Conservation (phyloP, 129 eudicot genomes). For the Lactuca saligna region DNA sequence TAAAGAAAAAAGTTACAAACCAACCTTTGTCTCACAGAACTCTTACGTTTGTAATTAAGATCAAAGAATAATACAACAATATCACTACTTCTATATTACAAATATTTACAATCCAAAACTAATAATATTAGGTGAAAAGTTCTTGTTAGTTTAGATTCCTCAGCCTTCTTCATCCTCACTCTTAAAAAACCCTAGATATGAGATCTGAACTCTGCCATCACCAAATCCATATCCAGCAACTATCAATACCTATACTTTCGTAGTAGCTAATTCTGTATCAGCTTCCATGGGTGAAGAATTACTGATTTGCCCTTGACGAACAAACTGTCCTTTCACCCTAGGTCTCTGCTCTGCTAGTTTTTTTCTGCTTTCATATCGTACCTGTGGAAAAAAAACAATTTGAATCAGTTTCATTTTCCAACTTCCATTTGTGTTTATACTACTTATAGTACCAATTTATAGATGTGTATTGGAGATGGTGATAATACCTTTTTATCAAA, state of each 20-base stretch:
- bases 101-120: conserved; percentile 31
- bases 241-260: conserved; percentile 17
- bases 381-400: conserved; percentile 35
- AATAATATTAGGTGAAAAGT: not conserved
- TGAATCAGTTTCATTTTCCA: not conserved
- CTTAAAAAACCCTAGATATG: not conserved
- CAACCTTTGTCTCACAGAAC: not conserved
- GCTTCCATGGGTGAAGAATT: conserved; percentile 51
- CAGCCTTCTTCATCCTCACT: conserved; percentile 1
- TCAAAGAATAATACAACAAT: conserved; percentile 26
- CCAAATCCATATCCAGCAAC: not conserved
- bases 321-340: conserved; percentile 94
- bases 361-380: conserved; percentile 88
- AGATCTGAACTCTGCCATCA: conserved; percentile 4
- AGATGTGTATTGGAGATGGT: not conserved
- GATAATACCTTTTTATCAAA: conserved; percentile 75
- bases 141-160: conserved; percentile 36
- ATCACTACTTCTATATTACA: conserved; percentile 26
- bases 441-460: not conserved
- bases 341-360: conserved; percentile 97
- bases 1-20: conserved; percentile 3
- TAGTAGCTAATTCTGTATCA: conserved; percentile 29
- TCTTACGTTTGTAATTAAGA: not conserved
- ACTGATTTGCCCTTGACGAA: conserved; percentile 59
- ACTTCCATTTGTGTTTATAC: too few relatives aligned